These are phyloP conservation scores for Jamesozyma gamospora DNA, from an alignment of 805 yeast genomes.

Conservation along the genomic window DNA sequence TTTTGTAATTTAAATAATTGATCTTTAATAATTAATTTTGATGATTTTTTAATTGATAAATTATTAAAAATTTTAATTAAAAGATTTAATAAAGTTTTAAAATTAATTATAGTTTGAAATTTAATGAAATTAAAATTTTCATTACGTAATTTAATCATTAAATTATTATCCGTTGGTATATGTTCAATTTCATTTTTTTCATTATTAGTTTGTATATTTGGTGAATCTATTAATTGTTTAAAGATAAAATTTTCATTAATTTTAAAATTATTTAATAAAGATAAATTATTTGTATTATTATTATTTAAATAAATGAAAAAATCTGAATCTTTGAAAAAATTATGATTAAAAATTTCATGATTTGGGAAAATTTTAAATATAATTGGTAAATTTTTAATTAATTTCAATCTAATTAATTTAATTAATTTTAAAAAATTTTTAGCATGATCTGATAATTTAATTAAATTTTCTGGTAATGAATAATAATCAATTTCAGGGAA, in stretches of 20 bases:
- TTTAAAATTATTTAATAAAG: conserved; percentile 4
- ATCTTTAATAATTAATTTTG: conserved; percentile 16
- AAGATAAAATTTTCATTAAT: conserved; percentile 5
- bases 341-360: conserved; percentile 23
- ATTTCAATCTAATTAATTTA: conserved; percentile 14
- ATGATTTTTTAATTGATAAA: conserved; percentile 21
- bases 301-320: conserved; percentile 18
- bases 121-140: conserved; percentile 19
- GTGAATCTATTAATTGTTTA: conserved; percentile 4
- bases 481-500: conserved; percentile 26
- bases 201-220: not conserved
- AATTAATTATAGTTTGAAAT: conserved; percentile 22
- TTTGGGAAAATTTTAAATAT: conserved; percentile 22
- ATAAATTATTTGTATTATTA: conserved; percentile 1
- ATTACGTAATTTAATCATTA: conserved; percentile 1
- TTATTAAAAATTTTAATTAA: conserved; percentile 23
- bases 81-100: conserved; percentile 16
- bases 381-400: conserved; percentile 22
- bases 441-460: conserved; percentile 10
- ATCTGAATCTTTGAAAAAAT: conserved; percentile 17
- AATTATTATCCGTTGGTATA: not conserved
- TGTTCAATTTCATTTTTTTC: not conserved
- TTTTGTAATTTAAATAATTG: conserved; percentile 19
- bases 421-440: conserved; percentile 16
- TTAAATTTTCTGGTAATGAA: conserved; percentile 5